Percentiles rank a stretch among this genome's conserved stretches.
phyloP scores from a whole-genome alignment of 371 early-diverging fungal species.

The Capniomyces stellatus region DNA sequence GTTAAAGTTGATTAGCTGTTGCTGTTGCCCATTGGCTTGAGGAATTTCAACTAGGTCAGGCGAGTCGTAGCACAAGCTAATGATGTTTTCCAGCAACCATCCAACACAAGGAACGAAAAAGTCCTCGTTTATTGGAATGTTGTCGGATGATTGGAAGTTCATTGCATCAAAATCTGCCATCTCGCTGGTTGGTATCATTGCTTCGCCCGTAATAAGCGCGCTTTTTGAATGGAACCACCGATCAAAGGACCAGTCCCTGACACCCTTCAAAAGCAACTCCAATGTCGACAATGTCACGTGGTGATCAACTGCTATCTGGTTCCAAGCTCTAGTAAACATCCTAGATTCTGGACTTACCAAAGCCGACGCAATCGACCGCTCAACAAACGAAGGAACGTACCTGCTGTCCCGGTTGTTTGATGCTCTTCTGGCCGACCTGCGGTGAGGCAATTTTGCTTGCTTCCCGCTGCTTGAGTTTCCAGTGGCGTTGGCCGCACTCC shows the following conservation, averaged over 20 bases:
- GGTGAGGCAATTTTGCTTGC: slow-evolving; percentile 7
- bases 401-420: not conserved
- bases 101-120: slow-evolving; percentile 32
- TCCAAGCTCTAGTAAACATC: slow-evolving; percentile 45
- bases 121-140: slow-evolving; percentile 4
- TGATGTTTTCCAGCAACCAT: slow-evolving; percentile 33
- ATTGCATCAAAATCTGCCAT: not conserved
- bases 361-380: slow-evolving; percentile 51
- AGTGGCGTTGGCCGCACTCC: slow-evolving; percentile 6
- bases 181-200: not conserved
- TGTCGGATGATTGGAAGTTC: not conserved
- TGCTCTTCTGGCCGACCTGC: not conserved
- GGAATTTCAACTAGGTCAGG: slow-evolving; percentile 26
- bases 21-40: not conserved
- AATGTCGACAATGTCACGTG: slow-evolving; percentile 36
- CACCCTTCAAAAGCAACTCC: slow-evolving; percentile 28
- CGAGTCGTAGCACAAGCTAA: slow-evolving; percentile 32
- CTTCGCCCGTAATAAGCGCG: slow-evolving; percentile 2
- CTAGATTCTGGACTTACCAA: slow-evolving; percentile 62
- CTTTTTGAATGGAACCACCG: slow-evolving; percentile 7
- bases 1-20: slow-evolving; percentile 41
- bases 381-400: slow-evolving; percentile 57
- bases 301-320: slow-evolving; percentile 34
- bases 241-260: slow-evolving; percentile 22
- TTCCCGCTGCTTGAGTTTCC: slow-evolving; percentile 16